Evolutionary conservation across 2,329 filamentous ascomycete genomes (phyloP).

Genomic region (Myriosclerotinia curreyana): DNA sequence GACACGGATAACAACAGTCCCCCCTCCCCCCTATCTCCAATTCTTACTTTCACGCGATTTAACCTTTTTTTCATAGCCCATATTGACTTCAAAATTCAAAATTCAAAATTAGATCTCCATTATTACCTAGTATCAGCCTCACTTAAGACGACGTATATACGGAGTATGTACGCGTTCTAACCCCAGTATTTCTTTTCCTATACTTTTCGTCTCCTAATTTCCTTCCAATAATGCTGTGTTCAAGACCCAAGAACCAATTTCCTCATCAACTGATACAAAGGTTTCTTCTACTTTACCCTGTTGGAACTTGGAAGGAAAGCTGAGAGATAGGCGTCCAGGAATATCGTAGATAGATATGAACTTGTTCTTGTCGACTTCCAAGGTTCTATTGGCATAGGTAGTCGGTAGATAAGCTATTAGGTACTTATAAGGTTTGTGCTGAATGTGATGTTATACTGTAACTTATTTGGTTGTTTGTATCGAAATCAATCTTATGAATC

Average conservation of each 20-base stretch:
- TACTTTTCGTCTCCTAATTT: constrained; percentile 3
- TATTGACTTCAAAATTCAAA: background rate
- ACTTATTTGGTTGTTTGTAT: background rate
- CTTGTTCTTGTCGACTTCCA: constrained; percentile 12
- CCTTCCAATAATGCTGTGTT: constrained; percentile 9
- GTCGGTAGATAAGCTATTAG: constrained; percentile 9
- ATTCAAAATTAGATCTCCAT: background rate
- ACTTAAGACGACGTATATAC: background rate
- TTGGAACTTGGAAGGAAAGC: constrained; percentile 11
- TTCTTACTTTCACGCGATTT: background rate
- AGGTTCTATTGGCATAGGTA: background rate
- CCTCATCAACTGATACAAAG: background rate
- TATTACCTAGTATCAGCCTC: constrained; percentile 2
- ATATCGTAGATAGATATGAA: background rate
- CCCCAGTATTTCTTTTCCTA: background rate
- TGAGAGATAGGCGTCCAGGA: constrained; percentile 13
- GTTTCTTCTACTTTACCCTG: background rate
- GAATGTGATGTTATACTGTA: background rate
- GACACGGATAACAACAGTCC: background rate
- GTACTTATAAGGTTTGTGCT: background rate
- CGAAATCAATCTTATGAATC: too few species aligned
- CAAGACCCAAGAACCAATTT: background rate
- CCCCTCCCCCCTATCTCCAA: background rate
- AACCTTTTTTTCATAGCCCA: background rate
- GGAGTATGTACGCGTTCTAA: constrained; percentile 7